Percentiles rank a stretch among this genome's conserved stretches.
Evolutionary conservation across 768 basidiomycete genomes (phyloP).

Genomic region (Russula ochroleuca): DNA sequence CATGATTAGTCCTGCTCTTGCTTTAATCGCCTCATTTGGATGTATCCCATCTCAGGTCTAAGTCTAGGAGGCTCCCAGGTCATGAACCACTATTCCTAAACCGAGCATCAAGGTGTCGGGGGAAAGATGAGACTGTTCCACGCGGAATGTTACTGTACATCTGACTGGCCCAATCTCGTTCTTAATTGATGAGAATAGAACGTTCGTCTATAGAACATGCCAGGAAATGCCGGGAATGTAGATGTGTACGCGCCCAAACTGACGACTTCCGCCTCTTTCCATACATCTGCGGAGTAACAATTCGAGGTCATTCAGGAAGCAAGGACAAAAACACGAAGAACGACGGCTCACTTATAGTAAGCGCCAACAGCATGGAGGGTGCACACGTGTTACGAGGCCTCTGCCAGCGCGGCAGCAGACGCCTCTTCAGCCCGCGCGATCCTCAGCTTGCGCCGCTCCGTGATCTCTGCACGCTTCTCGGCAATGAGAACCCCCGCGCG

Average conservation of each 20-base stretch:
- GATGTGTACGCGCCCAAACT: neutral
- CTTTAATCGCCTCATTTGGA: neutral
- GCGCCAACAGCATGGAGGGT: neutral
- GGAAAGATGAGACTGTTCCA: too few relatives aligned
- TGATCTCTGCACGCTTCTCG: slow-evolving; percentile 58
- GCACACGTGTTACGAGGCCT: slow-evolving; percentile 3
- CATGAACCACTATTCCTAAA: neutral
- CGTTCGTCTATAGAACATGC: neutral
- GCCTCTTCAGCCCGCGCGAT: slow-evolving; percentile 35
- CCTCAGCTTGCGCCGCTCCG: slow-evolving; percentile 43
- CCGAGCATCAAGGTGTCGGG: neutral
- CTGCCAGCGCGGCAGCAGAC: slow-evolving; percentile 18
- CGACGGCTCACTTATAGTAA: neutral
- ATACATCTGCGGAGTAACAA: neutral
- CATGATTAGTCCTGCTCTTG: neutral
- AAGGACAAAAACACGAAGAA: neutral
- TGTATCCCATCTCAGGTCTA: neutral
- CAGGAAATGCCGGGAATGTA: neutral
- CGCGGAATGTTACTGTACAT: neutral
- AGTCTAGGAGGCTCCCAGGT: too few relatives aligned
- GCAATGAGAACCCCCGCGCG: slow-evolving; percentile 58
- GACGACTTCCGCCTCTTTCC: too few relatives aligned
- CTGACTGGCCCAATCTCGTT: neutral
- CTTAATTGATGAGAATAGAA: neutral
- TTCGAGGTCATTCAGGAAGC: neutral